Evolutionary conservation across 2,329 filamentous ascomycete genomes (phyloP).

Genomic region (Claviceps sp.): DNA sequence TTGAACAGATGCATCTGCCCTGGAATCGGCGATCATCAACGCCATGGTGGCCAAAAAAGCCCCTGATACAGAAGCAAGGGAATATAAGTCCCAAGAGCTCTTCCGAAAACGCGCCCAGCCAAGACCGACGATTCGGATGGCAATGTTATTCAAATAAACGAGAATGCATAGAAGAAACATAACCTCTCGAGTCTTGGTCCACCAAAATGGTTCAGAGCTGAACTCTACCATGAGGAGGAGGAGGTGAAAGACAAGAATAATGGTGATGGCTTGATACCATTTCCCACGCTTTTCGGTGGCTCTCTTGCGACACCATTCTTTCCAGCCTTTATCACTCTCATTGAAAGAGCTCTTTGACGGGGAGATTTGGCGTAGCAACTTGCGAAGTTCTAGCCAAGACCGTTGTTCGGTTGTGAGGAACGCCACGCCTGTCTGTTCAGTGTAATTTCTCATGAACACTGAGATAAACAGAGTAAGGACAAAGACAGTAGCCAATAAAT

Average conservation of each 20-base stretch:
- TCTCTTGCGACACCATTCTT: slow-evolving; percentile 87
- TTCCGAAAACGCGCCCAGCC: slow-evolving; percentile 84
- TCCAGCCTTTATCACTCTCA: slow-evolving; percentile 64
- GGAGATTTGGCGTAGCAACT: slow-evolving; percentile 81
- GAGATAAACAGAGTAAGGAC: slow-evolving; percentile 95
- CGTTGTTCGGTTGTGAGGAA: slow-evolving; percentile 92
- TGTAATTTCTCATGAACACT: slow-evolving; percentile 99
- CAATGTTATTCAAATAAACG: slow-evolving; percentile 70
- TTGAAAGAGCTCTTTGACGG: slow-evolving; percentile 85
- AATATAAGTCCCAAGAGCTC: slow-evolving; percentile 93
- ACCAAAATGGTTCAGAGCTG: slow-evolving; percentile 58
- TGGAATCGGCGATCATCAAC: slow-evolving; percentile 50
- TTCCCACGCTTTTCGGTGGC: slow-evolving; percentile 87
- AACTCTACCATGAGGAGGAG: slow-evolving; percentile 75
- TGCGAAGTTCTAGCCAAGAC: slow-evolving; percentile 90
- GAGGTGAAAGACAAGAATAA: slow-evolving; percentile 68
- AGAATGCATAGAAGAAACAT: slow-evolving; percentile 73
- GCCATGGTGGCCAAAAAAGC: slow-evolving; percentile 70
- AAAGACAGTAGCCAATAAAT: slow-evolving; percentile 90
- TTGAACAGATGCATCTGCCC: slow-evolving; percentile 54
- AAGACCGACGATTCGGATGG: slow-evolving; percentile 73
- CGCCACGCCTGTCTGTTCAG: slow-evolving; percentile 92
- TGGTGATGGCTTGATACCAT: slow-evolving; percentile 78
- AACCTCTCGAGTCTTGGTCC: slow-evolving; percentile 57
- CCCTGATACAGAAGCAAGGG: slow-evolving; percentile 64